Evolutionary conservation across 345 rosid species (phyloP), one percentile per base, ranked within the genome.

Genomic region (Camelina sativa): DNA sequence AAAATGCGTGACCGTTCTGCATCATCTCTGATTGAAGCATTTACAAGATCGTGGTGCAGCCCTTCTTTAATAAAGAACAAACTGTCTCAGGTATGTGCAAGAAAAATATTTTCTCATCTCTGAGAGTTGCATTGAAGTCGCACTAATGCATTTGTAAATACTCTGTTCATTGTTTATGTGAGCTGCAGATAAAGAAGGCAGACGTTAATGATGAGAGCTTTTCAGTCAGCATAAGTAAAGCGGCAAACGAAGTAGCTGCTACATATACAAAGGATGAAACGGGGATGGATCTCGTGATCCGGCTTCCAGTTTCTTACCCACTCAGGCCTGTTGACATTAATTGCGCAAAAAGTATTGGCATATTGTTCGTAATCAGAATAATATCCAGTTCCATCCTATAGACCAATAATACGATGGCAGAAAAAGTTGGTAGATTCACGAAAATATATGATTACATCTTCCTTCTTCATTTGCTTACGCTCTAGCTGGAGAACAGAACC

Each of bases 181-280:
- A 70, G 17, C 50, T 74, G 87, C 97, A 94, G 99, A 90, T 94
- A 79, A 94, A 92, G 84, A 92, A 85, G 43, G 91, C 96, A 51
- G 82, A 84, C 76, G 86, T 92, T 71, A 84, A 84, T 35, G 97
- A 94, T 83, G 99, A 92, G 71, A 85, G 86, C 75, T 92, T 91
- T 72, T 85, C 92, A 34, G 90, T 94, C 16, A 86, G 87, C 70
- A 85, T 92, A 60, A 90, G 97, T 87, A 91, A 91, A 85, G 85
- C 97, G 12, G 96, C 97, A 69, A 92, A 91, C 78, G 98, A 94
- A 72, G 93, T 94, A 41, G 96, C 90, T 71, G 96, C 98, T 68
- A 94, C 97, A 53, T 94, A 90, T 79, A 91, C 87, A 6, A 94
- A 92, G 80, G 98, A 94, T 74, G 97, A 94, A 79, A 90, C 97